Conservation (phyloP, 2,329 filamentous ascomycete genomes). For the Pyrenochaeta sp. region DNA sequence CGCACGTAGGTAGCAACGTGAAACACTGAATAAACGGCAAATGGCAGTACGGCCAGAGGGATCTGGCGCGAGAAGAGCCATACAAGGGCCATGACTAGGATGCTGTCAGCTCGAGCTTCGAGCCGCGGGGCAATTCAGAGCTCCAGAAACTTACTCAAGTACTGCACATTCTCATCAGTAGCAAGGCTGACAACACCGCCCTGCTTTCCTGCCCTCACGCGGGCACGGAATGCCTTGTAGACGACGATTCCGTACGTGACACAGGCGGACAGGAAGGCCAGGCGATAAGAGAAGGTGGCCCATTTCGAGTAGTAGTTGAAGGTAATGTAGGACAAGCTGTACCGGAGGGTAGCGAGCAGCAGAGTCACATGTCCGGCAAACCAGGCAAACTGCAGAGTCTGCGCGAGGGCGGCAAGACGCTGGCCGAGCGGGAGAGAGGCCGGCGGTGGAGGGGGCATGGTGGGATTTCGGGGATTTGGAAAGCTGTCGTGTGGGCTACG, state of each 20-base stretch:
- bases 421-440: slow-evolving; percentile 74
- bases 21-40: slow-evolving; percentile 97
- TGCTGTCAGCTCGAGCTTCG: slow-evolving; percentile 26
- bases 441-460: slow-evolving; percentile 78
- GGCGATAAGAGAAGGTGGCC: slow-evolving; percentile 86
- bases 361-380: slow-evolving; percentile 80
- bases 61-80: slow-evolving; percentile 95
- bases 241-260: slow-evolving; percentile 97
- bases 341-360: slow-evolving; percentile 83
- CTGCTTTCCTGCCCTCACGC: slow-evolving; percentile 76
- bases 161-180: slow-evolving; percentile 96
- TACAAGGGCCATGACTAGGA: slow-evolving; percentile 85
- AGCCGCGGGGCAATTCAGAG: neutral
- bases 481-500: slow-evolving; percentile 36
- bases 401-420: slow-evolving; percentile 78
- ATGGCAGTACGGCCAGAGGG: slow-evolving; percentile 88
- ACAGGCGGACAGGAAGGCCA: slow-evolving; percentile 87
- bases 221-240: slow-evolving; percentile 94
- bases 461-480: slow-evolving; percentile 31
- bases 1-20: slow-evolving; percentile 97
- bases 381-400: slow-evolving; percentile 89
- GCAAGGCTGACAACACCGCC: slow-evolving; percentile 72
- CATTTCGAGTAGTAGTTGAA: slow-evolving; percentile 84
- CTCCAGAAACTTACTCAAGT: slow-evolving; percentile 75
- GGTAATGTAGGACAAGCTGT: slow-evolving; percentile 83